Evolutionary conservation across 768 basidiomycete genomes (phyloP), one percentile per base, ranked within the genome.

Genomic region (Sporobolomyces phaffii): DNA sequence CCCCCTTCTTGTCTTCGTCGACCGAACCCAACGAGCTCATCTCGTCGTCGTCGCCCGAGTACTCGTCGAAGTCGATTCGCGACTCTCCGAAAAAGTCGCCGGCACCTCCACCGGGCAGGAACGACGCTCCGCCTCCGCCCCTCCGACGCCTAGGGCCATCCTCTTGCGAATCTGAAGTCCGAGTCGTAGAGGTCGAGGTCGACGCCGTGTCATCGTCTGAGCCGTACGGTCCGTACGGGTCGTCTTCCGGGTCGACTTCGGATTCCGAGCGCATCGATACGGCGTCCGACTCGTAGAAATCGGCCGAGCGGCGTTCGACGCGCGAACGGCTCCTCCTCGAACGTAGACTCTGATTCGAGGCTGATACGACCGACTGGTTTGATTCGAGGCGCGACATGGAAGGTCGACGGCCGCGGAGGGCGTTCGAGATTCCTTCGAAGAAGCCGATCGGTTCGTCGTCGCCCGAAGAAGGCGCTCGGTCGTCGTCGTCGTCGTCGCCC

Each of bases 41-140:
- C 54, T 62, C 54, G 47, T 72, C 71, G 45, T 69, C 71, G 33
- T 66, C 69, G 8, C 53, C 52, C 57, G 50, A 64, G 50, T 58
- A 54, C 40, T 62, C 82, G 45, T 87, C 87, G 79, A 91, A 87
- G 66, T 91, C 89, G 73, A 92, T 86, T 34, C 91, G 84, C 9
- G 86, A 81, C 50, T 87, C 88, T 45, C 87, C 89, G 68, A 91
- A 92, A 62, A 92, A 82, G 8, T 87, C 87, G 75, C 91, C 90
- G 18, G 50, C 69, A 5, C 69, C 69, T 18, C 70, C 60, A 17
- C 68, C 73, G 28, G 68, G 68, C 17, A 72, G 45, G 43, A 66
- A 64, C 31, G 68, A 53, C 38, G 68, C 59, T 11, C 48, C 57
- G 31, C 47, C 60, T 44, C 62, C 52, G 4, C 38, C 31, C 15